A percentile compares a stretch with the other conserved stretches of the same genome.
phyloP scores from a whole-genome alignment of 176 grass and related monocot genomes.

The Triticum dicoccoides region DNA sequence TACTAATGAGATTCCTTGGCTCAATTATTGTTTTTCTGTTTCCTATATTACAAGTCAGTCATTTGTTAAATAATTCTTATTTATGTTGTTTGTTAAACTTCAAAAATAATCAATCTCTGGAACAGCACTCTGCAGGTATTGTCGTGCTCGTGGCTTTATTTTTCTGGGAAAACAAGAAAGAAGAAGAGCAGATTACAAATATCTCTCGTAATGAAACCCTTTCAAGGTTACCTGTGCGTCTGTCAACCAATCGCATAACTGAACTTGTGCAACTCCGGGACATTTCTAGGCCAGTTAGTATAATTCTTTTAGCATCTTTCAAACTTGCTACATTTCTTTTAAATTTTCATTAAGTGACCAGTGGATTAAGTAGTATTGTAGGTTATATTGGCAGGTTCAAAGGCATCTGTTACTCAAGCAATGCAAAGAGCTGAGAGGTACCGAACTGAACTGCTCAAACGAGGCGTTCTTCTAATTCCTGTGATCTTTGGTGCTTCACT shows the following conservation, averaged over 20 bases:
- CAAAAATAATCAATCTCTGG: constrained; percentile 64
- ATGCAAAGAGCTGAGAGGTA: constrained; percentile 84
- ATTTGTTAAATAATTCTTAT: background rate
- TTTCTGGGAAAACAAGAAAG: constrained; percentile 95
- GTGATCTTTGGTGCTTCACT: constrained; percentile 82
- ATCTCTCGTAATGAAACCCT: constrained; percentile 91
- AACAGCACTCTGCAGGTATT: constrained; percentile 90
- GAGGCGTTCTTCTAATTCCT: constrained; percentile 89
- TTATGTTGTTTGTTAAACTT: background rate
- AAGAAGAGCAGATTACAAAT: constrained; percentile 90
- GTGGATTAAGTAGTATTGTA: constrained; percentile 55
- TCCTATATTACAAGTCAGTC: background rate
- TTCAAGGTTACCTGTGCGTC: constrained; percentile 83
- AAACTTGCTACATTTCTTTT: background rate
- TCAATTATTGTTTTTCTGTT: background rate
- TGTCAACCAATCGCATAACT: constrained; percentile 79
- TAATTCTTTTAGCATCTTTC: constrained; percentile 38
- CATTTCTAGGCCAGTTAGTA: constrained; percentile 89
- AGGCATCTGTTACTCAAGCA: constrained; percentile 62
- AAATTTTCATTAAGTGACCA: constrained; percentile 4
- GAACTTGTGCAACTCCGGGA: constrained; percentile 90
- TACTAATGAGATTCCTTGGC: background rate
- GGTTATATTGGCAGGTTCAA: constrained; percentile 98
- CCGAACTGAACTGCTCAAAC: constrained; percentile 72
- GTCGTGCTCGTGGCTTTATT: constrained; percentile 84